phyloP scores from a whole-genome alignment of 495 filamentous ascomycete species.

The Ascodesmis nigricans region DNA sequence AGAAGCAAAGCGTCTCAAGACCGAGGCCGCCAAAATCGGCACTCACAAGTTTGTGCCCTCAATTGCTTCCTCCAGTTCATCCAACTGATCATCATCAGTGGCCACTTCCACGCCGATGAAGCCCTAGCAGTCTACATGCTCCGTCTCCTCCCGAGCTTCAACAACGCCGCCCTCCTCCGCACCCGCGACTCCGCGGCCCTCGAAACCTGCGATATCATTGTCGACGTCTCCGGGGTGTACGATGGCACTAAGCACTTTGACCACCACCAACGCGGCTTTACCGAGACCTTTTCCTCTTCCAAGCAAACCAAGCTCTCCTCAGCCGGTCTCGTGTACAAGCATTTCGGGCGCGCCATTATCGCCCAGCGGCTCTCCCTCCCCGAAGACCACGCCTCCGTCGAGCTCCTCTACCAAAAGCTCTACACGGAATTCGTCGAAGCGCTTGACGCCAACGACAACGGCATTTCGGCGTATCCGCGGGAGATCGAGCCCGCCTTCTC shows the following conservation, averaged over 20 bases:
- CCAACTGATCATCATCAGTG: constrained; percentile 27
- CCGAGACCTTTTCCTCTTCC: constrained; percentile 52
- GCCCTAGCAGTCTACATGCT: constrained; percentile 95
- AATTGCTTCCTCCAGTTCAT: not conserved
- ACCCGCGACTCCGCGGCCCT: constrained; percentile 67
- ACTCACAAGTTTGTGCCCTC: constrained; percentile 48
- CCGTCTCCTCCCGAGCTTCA: constrained; percentile 64
- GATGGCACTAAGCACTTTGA: constrained; percentile 67
- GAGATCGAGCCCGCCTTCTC: constrained; percentile 58
- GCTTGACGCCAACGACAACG: constrained; percentile 93
- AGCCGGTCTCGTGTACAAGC: constrained; percentile 84
- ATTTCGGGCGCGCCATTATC: constrained; percentile 72
- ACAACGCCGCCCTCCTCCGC: constrained; percentile 50
- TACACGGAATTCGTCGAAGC: constrained; percentile 91
- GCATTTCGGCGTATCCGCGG: constrained; percentile 55
- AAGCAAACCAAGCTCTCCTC: constrained; percentile 73
- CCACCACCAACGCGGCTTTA: constrained; percentile 88
- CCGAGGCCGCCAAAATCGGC: constrained; percentile 43
- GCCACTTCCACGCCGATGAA: constrained; percentile 97
- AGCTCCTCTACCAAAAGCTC: constrained; percentile 61
- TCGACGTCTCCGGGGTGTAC: constrained; percentile 62
- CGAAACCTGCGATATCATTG: constrained; percentile 71
- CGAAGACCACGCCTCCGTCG: constrained; percentile 40
- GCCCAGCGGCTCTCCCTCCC: constrained; percentile 40
- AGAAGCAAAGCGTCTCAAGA: constrained; percentile 53